These are phyloP conservation scores for Penicillium vulpinum DNA, from an alignment of 2,329 filamentous ascomycete genomes.

Conservation along the genomic window DNA sequence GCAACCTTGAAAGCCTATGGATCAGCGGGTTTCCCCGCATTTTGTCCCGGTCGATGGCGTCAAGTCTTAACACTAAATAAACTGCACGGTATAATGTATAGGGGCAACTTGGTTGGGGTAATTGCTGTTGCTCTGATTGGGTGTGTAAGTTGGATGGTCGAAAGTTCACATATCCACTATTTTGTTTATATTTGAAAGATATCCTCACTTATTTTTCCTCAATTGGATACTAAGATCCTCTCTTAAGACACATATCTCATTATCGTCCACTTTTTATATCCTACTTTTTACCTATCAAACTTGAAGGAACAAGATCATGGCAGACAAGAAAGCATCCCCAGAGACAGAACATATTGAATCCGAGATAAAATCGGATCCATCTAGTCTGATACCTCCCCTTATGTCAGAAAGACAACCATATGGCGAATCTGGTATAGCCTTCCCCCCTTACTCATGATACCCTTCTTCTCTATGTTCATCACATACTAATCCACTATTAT, in stretches of 20 bases:
- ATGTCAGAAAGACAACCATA: not conserved
- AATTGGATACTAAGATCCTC: not conserved
- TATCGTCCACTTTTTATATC: not conserved
- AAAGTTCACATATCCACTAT: not conserved
- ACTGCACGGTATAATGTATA: too few relatives aligned
- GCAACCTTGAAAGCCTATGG: not conserved
- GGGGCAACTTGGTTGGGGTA: not conserved
- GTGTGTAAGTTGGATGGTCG: not conserved
- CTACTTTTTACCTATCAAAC: too few relatives aligned
- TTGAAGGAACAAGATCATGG: not conserved
- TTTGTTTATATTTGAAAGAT: not conserved
- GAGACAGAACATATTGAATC: slow-evolving; percentile 3
- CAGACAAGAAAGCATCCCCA: not conserved
- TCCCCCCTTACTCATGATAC: too few relatives aligned
- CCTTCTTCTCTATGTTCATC: not conserved
- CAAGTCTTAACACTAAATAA: not conserved
- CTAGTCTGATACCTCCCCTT: not conserved
- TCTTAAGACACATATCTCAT: not conserved
- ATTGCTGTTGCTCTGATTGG: not conserved
- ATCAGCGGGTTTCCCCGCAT: not conserved
- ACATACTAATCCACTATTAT: not conserved
- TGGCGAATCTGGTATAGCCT: not conserved
- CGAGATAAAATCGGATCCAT: not conserved
- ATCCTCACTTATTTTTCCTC: not conserved
- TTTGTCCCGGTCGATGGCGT: not conserved